phyloP scores from a whole-genome alignment of 2,329 filamentous ascomycete species.

The Boeremia exigua region DNA sequence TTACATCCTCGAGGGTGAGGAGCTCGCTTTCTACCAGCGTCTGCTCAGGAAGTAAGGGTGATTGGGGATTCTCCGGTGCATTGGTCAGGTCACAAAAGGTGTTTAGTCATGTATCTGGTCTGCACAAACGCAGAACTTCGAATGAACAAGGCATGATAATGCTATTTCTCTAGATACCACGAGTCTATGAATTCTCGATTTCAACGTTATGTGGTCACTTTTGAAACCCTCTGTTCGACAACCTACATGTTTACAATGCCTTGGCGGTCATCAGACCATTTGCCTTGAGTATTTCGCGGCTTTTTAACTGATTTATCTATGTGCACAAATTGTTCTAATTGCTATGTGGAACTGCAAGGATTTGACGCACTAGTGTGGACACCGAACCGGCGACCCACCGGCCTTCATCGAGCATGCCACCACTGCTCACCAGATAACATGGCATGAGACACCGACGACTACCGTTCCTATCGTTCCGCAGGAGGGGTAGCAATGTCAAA shows the following conservation, averaged over 20 bases:
- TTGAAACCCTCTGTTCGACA: background rate
- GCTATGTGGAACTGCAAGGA: conserved; percentile 8
- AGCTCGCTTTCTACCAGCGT: conserved; percentile 99
- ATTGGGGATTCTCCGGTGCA: conserved; percentile 49
- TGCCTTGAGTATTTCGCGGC: background rate
- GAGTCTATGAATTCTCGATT: conserved; percentile 46
- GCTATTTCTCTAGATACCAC: conserved; percentile 50
- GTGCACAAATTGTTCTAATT: background rate
- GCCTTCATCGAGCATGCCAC: background rate
- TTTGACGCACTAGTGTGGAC: conserved; percentile 8
- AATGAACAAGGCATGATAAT: conserved; percentile 47
- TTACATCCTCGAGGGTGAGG: conserved; percentile 98
- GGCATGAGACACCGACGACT: conserved; percentile 7
- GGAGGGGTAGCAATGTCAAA: conserved; percentile 3
- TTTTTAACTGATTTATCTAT: background rate
- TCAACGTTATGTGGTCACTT: conserved; percentile 36
- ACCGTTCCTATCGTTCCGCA: background rate
- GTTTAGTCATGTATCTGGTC: conserved; percentile 51
- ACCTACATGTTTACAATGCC: background rate
- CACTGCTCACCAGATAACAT: background rate
- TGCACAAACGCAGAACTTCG: conserved; percentile 46
- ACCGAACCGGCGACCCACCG: conserved; percentile 7
- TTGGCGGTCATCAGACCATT: background rate
- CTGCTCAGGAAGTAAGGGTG: conserved; percentile 91
- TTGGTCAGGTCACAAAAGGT: conserved; percentile 51